Evolutionary conservation across 2,329 filamentous ascomycete genomes (phyloP).

Genomic region (Ophiostoma ips): DNA sequence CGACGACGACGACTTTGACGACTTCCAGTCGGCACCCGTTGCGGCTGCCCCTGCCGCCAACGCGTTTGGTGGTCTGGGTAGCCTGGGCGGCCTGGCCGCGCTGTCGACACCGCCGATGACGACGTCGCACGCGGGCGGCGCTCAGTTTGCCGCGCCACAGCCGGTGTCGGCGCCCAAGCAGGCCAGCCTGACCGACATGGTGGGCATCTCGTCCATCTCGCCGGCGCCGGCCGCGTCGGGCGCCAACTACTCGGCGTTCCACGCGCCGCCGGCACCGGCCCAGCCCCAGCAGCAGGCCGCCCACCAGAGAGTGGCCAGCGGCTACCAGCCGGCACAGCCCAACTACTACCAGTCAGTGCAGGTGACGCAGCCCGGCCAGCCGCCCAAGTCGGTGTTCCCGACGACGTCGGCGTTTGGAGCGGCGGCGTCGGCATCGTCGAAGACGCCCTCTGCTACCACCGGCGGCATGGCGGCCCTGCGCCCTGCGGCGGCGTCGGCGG

Average conservation of each 20-base stretch:
- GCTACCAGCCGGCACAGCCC: slow-evolving; percentile 65
- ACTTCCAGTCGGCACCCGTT: slow-evolving; percentile 76
- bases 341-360: slow-evolving; percentile 92
- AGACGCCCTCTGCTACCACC: slow-evolving; percentile 9
- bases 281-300: slow-evolving; percentile 26
- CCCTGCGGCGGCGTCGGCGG: slow-evolving; percentile 8
- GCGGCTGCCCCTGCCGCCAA: slow-evolving; percentile 1
- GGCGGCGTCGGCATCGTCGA: slow-evolving; percentile 13
- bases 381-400: slow-evolving; percentile 1
- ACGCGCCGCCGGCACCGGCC: slow-evolving; percentile 27
- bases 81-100: slow-evolving; percentile 29
- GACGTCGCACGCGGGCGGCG: slow-evolving; percentile 38
- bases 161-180: slow-evolving; percentile 74
- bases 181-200: slow-evolving; percentile 66
- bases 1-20: slow-evolving; percentile 90
- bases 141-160: slow-evolving; percentile 69
- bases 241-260: slow-evolving; percentile 51
- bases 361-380: slow-evolving; percentile 9
- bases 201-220: slow-evolving; percentile 67
- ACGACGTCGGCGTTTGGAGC: slow-evolving; percentile 12
- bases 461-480: slow-evolving; percentile 18
- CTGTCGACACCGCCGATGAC: slow-evolving; percentile 31
- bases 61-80: slow-evolving; percentile 25
- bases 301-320: slow-evolving; percentile 34
- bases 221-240: slow-evolving; percentile 48